Percentiles rank a stretch among this genome's conserved stretches.
Evolutionary conservation across 179 eudicot genomes (phyloP).

Genomic region (Drosera spatulata): DNA sequence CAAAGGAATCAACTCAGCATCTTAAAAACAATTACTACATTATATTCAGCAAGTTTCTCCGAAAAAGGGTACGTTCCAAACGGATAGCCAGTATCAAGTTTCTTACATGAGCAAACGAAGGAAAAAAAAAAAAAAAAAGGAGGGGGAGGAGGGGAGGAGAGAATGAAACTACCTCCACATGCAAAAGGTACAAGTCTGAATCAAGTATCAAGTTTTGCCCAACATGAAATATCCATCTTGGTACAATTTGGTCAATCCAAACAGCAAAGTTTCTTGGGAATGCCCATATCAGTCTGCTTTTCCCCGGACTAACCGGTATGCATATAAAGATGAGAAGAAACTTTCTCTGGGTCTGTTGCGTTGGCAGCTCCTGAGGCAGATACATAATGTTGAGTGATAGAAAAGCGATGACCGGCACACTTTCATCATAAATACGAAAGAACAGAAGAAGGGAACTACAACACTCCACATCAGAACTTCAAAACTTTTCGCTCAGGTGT

Average conservation of each 20-base stretch:
- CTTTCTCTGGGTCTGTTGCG: conserved; percentile 16
- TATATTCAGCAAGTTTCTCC: too few relatives aligned
- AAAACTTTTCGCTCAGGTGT: too few relatives aligned
- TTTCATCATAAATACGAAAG: background rate
- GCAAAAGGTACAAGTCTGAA: conserved; percentile 78
- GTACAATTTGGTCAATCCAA: conserved; percentile 68
- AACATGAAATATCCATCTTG: conserved; percentile 75
- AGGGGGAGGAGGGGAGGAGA: background rate
- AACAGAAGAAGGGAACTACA: background rate
- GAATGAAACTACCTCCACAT: conserved; percentile 40
- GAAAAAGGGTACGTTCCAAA: too few relatives aligned
- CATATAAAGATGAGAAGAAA: conserved; percentile 48
- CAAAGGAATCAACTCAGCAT: background rate
- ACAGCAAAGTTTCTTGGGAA: conserved; percentile 60
- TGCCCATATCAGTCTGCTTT: conserved; percentile 68
- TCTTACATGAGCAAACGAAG: too few relatives aligned
- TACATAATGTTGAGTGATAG: background rate
- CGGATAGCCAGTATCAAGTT: too few relatives aligned
- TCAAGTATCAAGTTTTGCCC: conserved; percentile 66
- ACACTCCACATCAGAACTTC: background rate
- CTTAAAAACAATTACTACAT: too few relatives aligned
- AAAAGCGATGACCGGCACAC: background rate
- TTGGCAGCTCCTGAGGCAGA: conserved; percentile 24
- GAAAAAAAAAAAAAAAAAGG: too few relatives aligned
- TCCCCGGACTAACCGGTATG: conserved; percentile 87